phyloP scores from a whole-genome alignment of 1,284 basidiomycete species.

The Naganishia sp. region DNA sequence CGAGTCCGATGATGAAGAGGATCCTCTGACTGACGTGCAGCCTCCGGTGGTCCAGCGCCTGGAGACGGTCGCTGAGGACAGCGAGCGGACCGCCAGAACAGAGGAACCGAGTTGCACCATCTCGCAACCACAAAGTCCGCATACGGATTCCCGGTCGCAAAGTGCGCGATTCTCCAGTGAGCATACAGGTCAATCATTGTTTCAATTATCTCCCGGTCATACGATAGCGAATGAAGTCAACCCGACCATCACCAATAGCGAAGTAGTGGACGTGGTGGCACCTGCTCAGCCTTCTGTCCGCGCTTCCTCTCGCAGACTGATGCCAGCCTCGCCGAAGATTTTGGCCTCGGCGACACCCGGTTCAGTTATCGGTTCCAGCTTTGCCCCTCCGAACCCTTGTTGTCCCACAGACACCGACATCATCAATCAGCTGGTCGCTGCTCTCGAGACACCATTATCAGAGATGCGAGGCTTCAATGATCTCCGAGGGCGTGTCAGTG shows the following conservation, averaged over 20 bases:
- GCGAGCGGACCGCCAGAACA: constrained; percentile 22
- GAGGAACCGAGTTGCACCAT: constrained; percentile 8
- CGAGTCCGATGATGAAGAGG: constrained; percentile 30
- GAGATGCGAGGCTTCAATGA: constrained; percentile 67
- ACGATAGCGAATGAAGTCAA: constrained; percentile 25
- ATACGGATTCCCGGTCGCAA: constrained; percentile 4
- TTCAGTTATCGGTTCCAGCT: constrained; percentile 6
- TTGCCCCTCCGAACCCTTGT: constrained; percentile 70
- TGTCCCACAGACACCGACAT: constrained; percentile 77
- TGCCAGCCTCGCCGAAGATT: constrained; percentile 14
- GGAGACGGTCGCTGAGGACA: constrained; percentile 26
- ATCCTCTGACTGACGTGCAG: constrained; percentile 2
- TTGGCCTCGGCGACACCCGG: constrained; percentile 23
- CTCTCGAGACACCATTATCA: constrained; percentile 61
- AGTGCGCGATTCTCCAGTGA: constrained; percentile 9
- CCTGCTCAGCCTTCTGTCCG: neutral
- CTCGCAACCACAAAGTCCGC: constrained; percentile 18
- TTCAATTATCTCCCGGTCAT: constrained; percentile 32
- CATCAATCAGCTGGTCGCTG: constrained; percentile 64
- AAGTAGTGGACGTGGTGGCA: neutral
- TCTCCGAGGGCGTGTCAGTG: constrained; percentile 60
- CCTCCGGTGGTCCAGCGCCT: constrained; percentile 7
- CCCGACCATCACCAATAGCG: constrained; percentile 4
- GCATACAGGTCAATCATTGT: constrained; percentile 15
- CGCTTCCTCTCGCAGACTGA: no score